A percentile compares a stretch with the other conserved stretches of the same genome.
phyloP scores from a whole-genome alignment of 345 rosid species.

The Trapa bicornis region DNA sequence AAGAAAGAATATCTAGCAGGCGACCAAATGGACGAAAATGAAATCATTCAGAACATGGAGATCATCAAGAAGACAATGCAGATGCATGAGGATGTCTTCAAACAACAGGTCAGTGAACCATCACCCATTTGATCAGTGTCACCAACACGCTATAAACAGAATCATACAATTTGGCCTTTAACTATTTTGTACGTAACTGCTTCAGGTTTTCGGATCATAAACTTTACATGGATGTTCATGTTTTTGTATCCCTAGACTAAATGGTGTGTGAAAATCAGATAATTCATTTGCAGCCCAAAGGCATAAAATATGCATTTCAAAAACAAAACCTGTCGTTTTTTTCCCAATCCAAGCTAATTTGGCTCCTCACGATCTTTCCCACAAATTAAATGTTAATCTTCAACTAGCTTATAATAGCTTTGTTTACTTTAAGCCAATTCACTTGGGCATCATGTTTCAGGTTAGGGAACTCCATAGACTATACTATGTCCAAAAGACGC shows the following conservation, averaged over 20 bases:
- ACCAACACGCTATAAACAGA: background rate
- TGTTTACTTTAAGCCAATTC: background rate
- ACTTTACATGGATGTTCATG: background rate
- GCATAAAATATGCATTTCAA: background rate
- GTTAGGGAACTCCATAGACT: conserved; percentile 74
- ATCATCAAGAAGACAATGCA: conserved; percentile 46
- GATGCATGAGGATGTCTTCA: conserved; percentile 63
- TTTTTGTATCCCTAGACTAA: background rate
- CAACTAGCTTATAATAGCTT: too few species aligned
- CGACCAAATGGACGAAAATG: background rate
- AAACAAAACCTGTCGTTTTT: background rate
- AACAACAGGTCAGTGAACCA: conserved; percentile 46
- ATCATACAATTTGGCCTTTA: background rate
- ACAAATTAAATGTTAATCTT: too few species aligned
- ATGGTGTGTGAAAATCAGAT: background rate
- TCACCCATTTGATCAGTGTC: background rate
- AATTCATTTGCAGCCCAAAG: background rate
- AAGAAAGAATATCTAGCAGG: conserved; percentile 2
- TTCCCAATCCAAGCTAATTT: background rate
- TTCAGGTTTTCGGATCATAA: background rate
- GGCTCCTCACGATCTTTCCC: background rate
- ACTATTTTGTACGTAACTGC: background rate
- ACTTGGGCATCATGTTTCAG: conserved; percentile 23
- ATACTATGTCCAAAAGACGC: conserved; percentile 49
- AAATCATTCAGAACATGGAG: background rate